These are phyloP conservation scores for Strombidium stylifer DNA, from an alignment of 73 alveolate species.

Conservation along the genomic window DNA sequence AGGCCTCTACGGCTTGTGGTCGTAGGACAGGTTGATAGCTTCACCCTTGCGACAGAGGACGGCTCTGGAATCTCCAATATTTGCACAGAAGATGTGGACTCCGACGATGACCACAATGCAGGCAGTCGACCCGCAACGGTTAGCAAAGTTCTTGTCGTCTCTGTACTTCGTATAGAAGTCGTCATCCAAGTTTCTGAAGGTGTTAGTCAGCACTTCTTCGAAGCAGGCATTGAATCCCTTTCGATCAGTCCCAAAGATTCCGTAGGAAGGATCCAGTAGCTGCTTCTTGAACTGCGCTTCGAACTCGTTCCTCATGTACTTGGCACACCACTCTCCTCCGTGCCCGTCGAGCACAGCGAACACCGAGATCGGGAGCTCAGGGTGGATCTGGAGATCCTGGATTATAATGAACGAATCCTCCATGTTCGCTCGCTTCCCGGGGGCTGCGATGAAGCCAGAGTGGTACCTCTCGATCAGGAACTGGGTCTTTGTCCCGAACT, in stretches of 20 bases:
- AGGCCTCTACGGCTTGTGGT: constrained; percentile 62
- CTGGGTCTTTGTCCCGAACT: constrained; percentile 58
- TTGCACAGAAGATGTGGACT: constrained; percentile 66
- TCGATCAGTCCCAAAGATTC: neutral
- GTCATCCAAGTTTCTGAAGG: constrained; percentile 57
- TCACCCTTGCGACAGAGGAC: constrained; percentile 66
- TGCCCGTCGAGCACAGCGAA: constrained; percentile 87
- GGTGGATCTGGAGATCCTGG: constrained; percentile 42
- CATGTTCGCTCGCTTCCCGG: constrained; percentile 54
- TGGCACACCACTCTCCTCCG: constrained; percentile 83
- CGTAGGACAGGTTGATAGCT: constrained; percentile 64
- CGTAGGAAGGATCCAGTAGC: constrained; percentile 7
- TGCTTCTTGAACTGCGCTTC: constrained; percentile 43
- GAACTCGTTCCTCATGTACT: constrained; percentile 62
- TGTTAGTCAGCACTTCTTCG: constrained; percentile 39
- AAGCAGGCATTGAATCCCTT: constrained; percentile 40
- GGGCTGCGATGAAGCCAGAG: constrained; percentile 62
- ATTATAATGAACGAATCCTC: constrained; percentile 47
- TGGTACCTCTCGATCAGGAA: constrained; percentile 63
- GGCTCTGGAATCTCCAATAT: constrained; percentile 84
- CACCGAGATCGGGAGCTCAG: constrained; percentile 33
- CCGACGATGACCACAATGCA: constrained; percentile 60
- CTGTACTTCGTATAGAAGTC: constrained; percentile 31
- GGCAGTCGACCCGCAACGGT: constrained; percentile 64
- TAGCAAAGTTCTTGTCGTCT: constrained; percentile 1